These are phyloP conservation scores for Dothistroma septosporum DNA, from an alignment of 2,329 filamentous ascomycete genomes.

Conservation along the genomic window DNA sequence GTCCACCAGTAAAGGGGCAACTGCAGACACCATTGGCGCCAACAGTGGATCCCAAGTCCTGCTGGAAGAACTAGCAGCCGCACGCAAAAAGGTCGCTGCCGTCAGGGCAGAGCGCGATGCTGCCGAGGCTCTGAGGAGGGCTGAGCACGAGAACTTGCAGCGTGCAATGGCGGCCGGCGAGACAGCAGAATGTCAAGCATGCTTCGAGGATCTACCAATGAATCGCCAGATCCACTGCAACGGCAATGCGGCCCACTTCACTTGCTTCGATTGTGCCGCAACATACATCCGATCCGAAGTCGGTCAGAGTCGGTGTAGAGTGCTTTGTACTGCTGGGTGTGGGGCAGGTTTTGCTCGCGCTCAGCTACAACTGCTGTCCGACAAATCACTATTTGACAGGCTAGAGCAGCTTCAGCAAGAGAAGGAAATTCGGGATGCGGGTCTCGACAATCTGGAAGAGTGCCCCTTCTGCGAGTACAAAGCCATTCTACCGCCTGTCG, in stretches of 20 bases:
- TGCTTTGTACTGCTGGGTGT: conserved; percentile 66
- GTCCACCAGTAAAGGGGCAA: conserved; percentile 10
- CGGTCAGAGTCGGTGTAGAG: conserved; percentile 63
- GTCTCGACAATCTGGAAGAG: conserved; percentile 65
- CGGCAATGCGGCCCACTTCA: conserved; percentile 57
- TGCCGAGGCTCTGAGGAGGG: conserved; percentile 21
- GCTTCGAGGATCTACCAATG: conserved; percentile 62
- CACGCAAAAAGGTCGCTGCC: conserved; percentile 26
- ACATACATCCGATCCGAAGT: conserved; percentile 64
- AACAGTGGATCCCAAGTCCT: conserved; percentile 24
- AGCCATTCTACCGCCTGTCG: conserved; percentile 64
- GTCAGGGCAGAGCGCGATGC: conserved; percentile 19
- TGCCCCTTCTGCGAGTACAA: conserved; percentile 83
- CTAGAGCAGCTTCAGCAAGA: conserved; percentile 70
- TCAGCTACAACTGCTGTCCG: conserved; percentile 56
- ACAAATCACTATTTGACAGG: conserved; percentile 55
- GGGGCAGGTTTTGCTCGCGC: conserved; percentile 54
- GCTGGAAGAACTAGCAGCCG: conserved; percentile 34
- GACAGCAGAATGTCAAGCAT: conserved; percentile 61
- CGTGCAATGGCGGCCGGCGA: conserved; percentile 42
- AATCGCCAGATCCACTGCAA: conserved; percentile 68
- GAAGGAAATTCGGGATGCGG: conserved; percentile 63
- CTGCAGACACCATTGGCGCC: conserved; percentile 25
- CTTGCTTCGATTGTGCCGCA: conserved; percentile 65
- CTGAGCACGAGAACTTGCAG: conserved; percentile 38